These are phyloP conservation scores for Cymbidium sinense DNA, from an alignment of 106 monocot genomes.

Conservation along the genomic window DNA sequence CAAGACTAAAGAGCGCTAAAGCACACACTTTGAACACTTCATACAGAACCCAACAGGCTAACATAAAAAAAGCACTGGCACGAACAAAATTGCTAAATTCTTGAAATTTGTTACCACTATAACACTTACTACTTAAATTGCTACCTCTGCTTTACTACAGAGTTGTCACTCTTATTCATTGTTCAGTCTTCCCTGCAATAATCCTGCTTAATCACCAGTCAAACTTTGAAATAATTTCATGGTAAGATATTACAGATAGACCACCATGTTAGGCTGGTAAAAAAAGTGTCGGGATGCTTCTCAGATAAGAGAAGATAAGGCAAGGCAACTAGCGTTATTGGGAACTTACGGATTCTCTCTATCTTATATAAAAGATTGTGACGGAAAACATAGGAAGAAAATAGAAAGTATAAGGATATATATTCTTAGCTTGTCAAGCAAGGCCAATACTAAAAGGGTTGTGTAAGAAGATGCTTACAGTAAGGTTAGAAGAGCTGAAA, in stretches of 20 bases:
- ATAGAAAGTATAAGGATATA: neutral
- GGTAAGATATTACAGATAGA: neutral
- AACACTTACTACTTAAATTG: neutral
- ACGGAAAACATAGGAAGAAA: neutral
- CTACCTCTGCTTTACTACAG: neutral
- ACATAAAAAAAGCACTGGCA: neutral
- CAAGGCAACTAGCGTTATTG: neutral
- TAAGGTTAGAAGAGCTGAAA: neutral
- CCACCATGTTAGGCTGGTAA: neutral
- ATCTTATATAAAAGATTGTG: neutral
- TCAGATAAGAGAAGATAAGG: neutral
- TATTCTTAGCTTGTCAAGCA: neutral
- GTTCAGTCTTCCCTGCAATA: neutral
- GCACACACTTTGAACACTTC: neutral
- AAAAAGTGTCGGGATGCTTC: neutral
- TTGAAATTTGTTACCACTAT: neutral
- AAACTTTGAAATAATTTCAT: neutral
- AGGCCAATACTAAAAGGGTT: neutral
- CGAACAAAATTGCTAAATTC: neutral
- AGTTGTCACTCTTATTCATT: neutral
- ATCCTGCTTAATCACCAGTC: neutral
- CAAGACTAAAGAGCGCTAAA: neutral
- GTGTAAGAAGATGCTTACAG: neutral
- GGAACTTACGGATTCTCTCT: neutral
- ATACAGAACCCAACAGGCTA: neutral